phyloP scores from a whole-genome alignment of 2,329 filamentous ascomycete genomes.

The Alternaria brassicae region DNA sequence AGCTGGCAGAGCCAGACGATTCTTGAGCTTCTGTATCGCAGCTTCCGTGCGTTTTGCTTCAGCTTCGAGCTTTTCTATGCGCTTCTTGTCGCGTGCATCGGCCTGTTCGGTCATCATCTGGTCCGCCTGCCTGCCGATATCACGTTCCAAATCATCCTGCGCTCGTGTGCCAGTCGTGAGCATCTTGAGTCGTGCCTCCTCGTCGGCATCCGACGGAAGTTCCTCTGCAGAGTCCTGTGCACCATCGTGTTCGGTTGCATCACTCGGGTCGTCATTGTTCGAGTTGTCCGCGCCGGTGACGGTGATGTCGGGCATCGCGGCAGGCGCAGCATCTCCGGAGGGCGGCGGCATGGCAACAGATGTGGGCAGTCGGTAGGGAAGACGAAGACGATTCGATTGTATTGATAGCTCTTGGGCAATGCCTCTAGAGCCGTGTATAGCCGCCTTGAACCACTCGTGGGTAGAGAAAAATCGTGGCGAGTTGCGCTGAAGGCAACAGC shows the following conservation, averaged over 20 bases:
- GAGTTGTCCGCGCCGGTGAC: constrained; percentile 14
- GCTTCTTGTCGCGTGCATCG: constrained; percentile 68
- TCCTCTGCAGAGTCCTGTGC: constrained; percentile 25
- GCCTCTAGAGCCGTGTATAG: background rate
- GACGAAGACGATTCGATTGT: background rate
- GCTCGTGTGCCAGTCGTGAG: constrained; percentile 64
- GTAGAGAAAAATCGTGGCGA: background rate
- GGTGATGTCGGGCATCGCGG: constrained; percentile 17
- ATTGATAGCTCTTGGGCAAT: background rate
- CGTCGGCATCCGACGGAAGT: constrained; percentile 46
- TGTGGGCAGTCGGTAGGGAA: background rate
- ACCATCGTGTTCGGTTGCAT: constrained; percentile 14
- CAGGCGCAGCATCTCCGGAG: constrained; percentile 13
- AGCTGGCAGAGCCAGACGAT: constrained; percentile 63
- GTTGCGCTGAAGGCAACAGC: constrained; percentile 27
- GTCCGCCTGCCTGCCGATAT: constrained; percentile 75
- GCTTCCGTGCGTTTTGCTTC: constrained; percentile 66
- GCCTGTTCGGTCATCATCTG: constrained; percentile 67
- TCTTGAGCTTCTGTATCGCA: constrained; percentile 68
- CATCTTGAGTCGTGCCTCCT: constrained; percentile 51
- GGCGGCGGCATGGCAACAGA: constrained; percentile 19
- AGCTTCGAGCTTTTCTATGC: constrained; percentile 63
- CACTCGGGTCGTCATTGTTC: constrained; percentile 12
- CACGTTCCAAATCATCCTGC: constrained; percentile 88
- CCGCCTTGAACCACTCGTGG: background rate